Percentiles rank a stretch among this genome's conserved stretches.
These are phyloP conservation scores for Arthrobotrys entomopaga DNA, from an alignment of 2,329 filamentous ascomycete species.

Conservation along the genomic window DNA sequence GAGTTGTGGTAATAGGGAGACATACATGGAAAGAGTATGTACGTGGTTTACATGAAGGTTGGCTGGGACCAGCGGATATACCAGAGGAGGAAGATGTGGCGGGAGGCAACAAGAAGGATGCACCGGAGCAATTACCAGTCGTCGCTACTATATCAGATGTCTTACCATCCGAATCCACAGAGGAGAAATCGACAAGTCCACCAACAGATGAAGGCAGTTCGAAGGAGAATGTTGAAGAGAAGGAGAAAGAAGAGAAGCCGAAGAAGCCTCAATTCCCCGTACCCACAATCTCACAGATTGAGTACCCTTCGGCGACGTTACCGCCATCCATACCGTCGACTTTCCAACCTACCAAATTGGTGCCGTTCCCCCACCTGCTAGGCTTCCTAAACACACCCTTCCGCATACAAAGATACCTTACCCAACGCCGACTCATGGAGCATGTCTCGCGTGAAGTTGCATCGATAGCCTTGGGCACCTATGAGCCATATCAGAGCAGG, in stretches of 20 bases:
- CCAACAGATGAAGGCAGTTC: constrained; percentile 57
- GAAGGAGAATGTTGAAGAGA: constrained; percentile 57
- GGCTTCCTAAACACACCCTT: constrained; percentile 91
- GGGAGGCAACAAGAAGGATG: constrained; percentile 47
- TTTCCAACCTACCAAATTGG: constrained; percentile 76
- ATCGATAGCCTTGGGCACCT: constrained; percentile 76
- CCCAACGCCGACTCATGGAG: constrained; percentile 84
- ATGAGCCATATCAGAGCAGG: constrained; percentile 64
- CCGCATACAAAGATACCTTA: constrained; percentile 87
- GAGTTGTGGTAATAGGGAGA: constrained; percentile 87
- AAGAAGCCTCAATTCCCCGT: constrained; percentile 72
- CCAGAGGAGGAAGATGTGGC: constrained; percentile 62
- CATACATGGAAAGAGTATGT: constrained; percentile 99
- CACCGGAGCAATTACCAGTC: constrained; percentile 60
- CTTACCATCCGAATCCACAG: constrained; percentile 55
- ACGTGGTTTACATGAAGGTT: constrained; percentile 91
- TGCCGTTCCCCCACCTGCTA: constrained; percentile 87
- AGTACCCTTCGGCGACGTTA: constrained; percentile 75
- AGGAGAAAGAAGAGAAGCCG: constrained; percentile 68
- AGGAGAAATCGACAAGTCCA: constrained; percentile 58
- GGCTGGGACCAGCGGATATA: constrained; percentile 83
- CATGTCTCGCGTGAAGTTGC: constrained; percentile 87
- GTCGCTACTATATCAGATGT: constrained; percentile 44
- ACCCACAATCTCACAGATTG: constrained; percentile 77
- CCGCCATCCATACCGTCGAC: constrained; percentile 74